Evolutionary conservation across 2,329 filamentous ascomycete species (phyloP), one percentile per base, ranked within the genome.

Genomic region (Colletotrichum godetiae): DNA sequence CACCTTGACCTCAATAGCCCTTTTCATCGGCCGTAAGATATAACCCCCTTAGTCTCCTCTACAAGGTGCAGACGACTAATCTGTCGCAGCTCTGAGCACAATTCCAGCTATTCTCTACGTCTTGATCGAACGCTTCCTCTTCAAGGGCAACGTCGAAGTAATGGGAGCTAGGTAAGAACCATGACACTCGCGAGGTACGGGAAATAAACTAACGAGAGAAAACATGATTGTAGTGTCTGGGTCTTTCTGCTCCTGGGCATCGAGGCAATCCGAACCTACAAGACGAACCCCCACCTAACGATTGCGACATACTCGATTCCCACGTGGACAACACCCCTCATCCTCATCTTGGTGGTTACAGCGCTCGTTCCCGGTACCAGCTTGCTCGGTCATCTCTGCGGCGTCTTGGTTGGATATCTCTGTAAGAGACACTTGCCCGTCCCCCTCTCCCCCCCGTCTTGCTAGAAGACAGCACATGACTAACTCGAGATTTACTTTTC

Each of bases 11-110:
- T 93, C 95, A n/a, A 82, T 97, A 75, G 91, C 94, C 46, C 87
- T 98, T 65, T 98, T 98, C 82, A 91, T 97, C 79, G 97, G 97
- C 70, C 95, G 95, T 97, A 87, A 86, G 95, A 89, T n/a, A 42
- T 19, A 19, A 29, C 4, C 27, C 5, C 19, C 57, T n/a, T 19
- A 15, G 31, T 12, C 15, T 42, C 29, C 33, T 12, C 11, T 11
- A 49, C 8, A 52, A 33, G 61, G 59, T 31, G 52, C 37, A 29
- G 66, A 76, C 24, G 22, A 53, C 80, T 79, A 73, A 77, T 67
- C 7, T 27, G 59, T 56, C 33, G n/a, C 78, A 95, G 93, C 92
- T 29, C 86, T 96, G 70, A 94, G 93, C 1, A 95, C 93, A 5
- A 89, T 98, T 71, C 97, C 97, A 6, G 96, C 94, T 1, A 86